A percentile compares a stretch with the other conserved stretches of the same genome.
Conservation (phyloP, 2,329 filamentous ascomycete species). For the Aureobasidium sp. region DNA sequence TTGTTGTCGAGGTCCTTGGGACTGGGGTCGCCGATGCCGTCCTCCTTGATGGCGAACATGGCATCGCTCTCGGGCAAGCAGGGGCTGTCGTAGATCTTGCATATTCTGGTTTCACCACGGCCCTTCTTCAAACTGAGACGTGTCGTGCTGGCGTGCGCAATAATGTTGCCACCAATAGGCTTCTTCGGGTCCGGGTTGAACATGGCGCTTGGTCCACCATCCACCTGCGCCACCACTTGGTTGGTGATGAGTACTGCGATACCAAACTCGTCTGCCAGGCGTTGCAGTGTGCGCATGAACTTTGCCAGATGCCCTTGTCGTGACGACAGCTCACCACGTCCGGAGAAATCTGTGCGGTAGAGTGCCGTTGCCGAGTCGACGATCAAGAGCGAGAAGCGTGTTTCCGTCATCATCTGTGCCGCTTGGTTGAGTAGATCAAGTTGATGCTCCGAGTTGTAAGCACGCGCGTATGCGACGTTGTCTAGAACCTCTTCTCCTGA, state of each 20-base stretch:
- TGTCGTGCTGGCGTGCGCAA: conserved; percentile 94
- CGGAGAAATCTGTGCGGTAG: conserved; percentile 92
- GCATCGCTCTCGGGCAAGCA: conserved; percentile 95
- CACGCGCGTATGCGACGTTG: conserved; percentile 94
- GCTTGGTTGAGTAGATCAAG: conserved; percentile 91
- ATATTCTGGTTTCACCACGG: conserved; percentile 86
- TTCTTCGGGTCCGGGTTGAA: conserved; percentile 99
- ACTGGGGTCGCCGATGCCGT: conserved; percentile 90
- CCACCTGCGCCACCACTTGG: conserved; percentile 95
- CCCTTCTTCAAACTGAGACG: conserved; percentile 93
- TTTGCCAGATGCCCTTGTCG: conserved; percentile 82
- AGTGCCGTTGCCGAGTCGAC: conserved; percentile 94
- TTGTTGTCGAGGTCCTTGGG: conserved; percentile 88
- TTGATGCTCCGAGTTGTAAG: conserved; percentile 98
- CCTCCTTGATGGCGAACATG: conserved; percentile 92
- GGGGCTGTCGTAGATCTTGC: conserved; percentile 98
- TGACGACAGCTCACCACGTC: conserved; percentile 92
- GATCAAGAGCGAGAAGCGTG: conserved; percentile 87
- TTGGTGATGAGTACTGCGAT: conserved; percentile 99
- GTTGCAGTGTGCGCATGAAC: conserved; percentile 76
- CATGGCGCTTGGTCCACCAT: conserved; percentile 93
- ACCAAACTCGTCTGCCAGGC: conserved; percentile 72
- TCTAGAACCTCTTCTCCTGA: conserved; percentile 96
- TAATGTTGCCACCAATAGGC: conserved; percentile 97
- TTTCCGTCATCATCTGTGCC: conserved; percentile 98